These are phyloP conservation scores for Fusarium sp. DNA, from an alignment of 2,329 filamentous ascomycete species.

Conservation along the genomic window DNA sequence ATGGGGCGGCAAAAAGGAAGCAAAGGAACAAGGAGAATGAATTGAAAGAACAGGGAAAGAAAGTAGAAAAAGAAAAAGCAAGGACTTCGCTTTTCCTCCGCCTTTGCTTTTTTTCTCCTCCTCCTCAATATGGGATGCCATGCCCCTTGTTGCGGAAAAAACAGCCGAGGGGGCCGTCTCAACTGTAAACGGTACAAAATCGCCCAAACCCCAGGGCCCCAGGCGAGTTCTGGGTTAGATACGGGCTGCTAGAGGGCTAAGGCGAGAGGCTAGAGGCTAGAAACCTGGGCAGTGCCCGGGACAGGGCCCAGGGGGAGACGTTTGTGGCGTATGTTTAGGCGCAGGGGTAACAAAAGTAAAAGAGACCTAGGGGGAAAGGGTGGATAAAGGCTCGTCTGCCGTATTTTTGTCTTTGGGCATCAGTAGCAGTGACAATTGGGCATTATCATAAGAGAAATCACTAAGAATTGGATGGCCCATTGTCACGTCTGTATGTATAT, in stretches of 20 bases:
- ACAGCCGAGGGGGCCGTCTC: slow-evolving; percentile 35
- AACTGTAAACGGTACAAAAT: slow-evolving; percentile 9
- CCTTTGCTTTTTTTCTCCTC: not conserved
- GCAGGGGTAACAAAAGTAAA: not conserved
- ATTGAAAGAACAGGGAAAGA: slow-evolving; percentile 11
- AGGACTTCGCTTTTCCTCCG: slow-evolving; percentile 13
- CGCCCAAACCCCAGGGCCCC: not conserved
- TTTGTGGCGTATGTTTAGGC: not conserved
- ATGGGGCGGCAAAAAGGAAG: slow-evolving; percentile 5
- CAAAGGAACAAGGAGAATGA: slow-evolving; percentile 3
- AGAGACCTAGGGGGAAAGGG: not conserved
- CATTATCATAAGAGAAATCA: not conserved
- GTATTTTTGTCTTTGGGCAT: not conserved
- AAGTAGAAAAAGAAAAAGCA: slow-evolving; percentile 14
- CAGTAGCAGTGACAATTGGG: not conserved
- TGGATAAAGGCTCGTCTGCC: not conserved
- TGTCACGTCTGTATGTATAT: not conserved
- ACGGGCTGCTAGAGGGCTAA: slow-evolving; percentile 9
- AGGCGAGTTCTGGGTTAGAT: not conserved
- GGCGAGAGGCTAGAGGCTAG: slow-evolving; percentile 4
- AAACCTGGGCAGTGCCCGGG: slow-evolving; percentile 17
- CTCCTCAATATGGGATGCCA: not conserved
- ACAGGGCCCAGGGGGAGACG: not conserved
- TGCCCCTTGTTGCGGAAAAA: slow-evolving; percentile 34
- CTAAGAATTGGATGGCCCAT: not conserved